Evolutionary conservation across 495 filamentous ascomycete species (phyloP), one percentile per base, ranked within the genome.

Genomic region (Talaromyces adpressus): DNA sequence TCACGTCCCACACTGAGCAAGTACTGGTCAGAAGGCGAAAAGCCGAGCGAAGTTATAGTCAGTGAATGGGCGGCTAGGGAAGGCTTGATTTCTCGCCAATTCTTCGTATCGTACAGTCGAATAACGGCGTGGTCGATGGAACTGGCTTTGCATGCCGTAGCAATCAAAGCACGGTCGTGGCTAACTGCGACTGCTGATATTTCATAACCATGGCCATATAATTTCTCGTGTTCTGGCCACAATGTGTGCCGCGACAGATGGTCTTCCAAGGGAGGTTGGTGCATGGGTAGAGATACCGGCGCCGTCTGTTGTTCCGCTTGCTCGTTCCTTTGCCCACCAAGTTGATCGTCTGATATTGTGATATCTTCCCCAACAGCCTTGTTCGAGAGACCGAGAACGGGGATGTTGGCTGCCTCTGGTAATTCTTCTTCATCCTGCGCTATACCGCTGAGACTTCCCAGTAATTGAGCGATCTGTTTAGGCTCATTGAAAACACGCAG

Each of bases 181-280:
- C 85, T 91, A 7, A 86, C 83, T n/a, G 93, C 90, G 23, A 97
- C 85, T 9, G 91, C 87, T 22, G 92, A 95, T 47, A 99, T 94
- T 73, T 99, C 94, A 77, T 96, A 96, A n/a, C 94, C 94, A 75
- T 99, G 94, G 6, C 94, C 94, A 73, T 99, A 99, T 5, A 99
- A 84, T 74, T 99, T 99, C 71, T 98, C 94, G 47, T 84, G 85
- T 67, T 99, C 94, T 0, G 94, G 94, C 92, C 92, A 99, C 27
- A 99, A 82, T 3, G 93, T 96, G 69, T 96, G 88, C 7, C 94
- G 87, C 34, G 91, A 86, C 14, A 99, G 84, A 62, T 90, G 87
- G 67, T 98, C 93, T 72, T 99, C 94, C 18, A 91, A 77, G 2
- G 94, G 93, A 22, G 95, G 95, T 65, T 89, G 83, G 45, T 82